Evolutionary conservation across 2,329 filamentous ascomycete species (phyloP), one percentile per base, ranked within the genome.

Genomic region (Xylariales sp.): DNA sequence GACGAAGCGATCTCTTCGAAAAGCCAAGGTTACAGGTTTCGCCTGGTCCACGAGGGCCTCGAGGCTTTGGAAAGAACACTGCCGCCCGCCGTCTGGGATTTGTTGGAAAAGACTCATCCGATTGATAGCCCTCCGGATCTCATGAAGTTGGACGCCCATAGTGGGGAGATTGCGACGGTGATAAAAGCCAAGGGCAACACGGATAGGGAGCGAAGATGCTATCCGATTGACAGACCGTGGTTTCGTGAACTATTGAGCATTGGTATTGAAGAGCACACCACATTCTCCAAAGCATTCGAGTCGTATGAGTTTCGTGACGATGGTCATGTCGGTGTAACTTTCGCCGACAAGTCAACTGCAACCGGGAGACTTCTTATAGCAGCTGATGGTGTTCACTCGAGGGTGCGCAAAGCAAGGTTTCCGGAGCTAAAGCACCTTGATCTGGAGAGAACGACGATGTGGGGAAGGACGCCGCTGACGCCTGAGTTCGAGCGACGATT

Each of bases 21-120:
- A n/a, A 29, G 59, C 1, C 63, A 68, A 47, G 66, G 65, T 2
- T 68, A 67, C 43, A 56, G 65, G 14, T 46, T 68, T 2, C 51
- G 55, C 4, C 47, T 65, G 11, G 50, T 28, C 12, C 44, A 16
- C 18, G 50, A 54, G 9, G 58, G 58, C 2, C 47, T 48, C 6
- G 37, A 45, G 11, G 52, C 50, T 1, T 42, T 52, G 34, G 38
- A 43, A 21, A 16, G 45, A 1, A 35, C 41, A 15, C 38, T 56
- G 7, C 25, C 32, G 6, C 28, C 41, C 2, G 40, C 49, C 3
- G 29, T 51, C 3, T 55, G 43, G 48, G 35, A 37, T 3, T 19
- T 44, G 6, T 52, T 57, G 36, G 40, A 53, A 25, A 39, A 44
- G 4, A 53, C 50, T 7, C 39, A 31, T 15, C 15, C 39, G 32